Percentiles rank a stretch among this genome's conserved stretches.
Evolutionary conservation across 1,139 yeast species (phyloP).

Genomic region (Yamadazyma siamensis): DNA sequence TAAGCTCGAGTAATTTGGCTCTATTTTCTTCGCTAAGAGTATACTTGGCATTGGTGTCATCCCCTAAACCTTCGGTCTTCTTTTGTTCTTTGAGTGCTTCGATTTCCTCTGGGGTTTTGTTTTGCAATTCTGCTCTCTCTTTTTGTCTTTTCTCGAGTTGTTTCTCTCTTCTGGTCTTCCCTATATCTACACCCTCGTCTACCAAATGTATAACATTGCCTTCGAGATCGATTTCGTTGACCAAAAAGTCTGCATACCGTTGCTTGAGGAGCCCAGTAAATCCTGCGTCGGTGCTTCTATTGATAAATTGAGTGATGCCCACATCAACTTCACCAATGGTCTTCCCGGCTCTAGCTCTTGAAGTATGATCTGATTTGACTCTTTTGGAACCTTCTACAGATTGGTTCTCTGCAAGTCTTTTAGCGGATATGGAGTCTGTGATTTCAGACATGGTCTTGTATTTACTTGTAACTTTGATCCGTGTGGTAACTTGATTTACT

Average conservation of each 20-base stretch:
- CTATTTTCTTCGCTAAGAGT: slow-evolving; percentile 45
- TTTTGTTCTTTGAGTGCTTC: slow-evolving; percentile 26
- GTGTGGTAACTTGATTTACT: background rate
- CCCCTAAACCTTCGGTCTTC: slow-evolving; percentile 4
- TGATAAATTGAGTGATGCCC: slow-evolving; percentile 74
- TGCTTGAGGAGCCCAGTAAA: slow-evolving; percentile 80
- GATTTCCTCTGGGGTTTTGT: slow-evolving; percentile 33
- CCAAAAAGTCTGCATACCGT: slow-evolving; percentile 91
- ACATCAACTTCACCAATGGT: slow-evolving; percentile 64
- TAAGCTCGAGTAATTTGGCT: slow-evolving; percentile 42
- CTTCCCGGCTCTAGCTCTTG: slow-evolving; percentile 2
- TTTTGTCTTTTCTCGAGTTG: slow-evolving; percentile 44
- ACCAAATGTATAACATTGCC: slow-evolving; percentile 72
- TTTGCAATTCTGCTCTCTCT: slow-evolving; percentile 35
- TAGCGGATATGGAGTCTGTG: no score
- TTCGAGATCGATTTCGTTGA: slow-evolving; percentile 71
- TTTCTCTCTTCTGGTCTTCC: slow-evolving; percentile 49
- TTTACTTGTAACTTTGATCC: background rate
- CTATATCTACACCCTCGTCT: slow-evolving; percentile 66
- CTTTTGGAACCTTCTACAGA: slow-evolving; percentile 6
- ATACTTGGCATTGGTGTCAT: slow-evolving; percentile 28
- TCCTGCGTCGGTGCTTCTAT: slow-evolving; percentile 47
- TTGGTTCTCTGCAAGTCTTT: slow-evolving; percentile 6
- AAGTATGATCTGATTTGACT: slow-evolving; percentile 7
- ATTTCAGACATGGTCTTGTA: no score